A percentile compares a stretch with the other conserved stretches of the same genome.
Conservation (phyloP, 106 monocot species). For the Dendrobium huoshanense region DNA sequence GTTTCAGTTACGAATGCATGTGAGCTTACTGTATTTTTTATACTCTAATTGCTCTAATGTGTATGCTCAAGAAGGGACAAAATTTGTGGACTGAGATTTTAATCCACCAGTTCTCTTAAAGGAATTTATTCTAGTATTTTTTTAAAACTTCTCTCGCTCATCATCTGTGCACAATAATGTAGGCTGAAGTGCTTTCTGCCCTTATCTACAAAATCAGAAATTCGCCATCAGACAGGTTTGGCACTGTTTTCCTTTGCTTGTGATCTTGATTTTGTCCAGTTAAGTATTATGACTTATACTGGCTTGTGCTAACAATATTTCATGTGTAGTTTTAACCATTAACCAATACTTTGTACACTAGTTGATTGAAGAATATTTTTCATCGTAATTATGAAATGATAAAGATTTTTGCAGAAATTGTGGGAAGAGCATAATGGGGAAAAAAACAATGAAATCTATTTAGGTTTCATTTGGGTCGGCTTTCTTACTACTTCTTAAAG, state of each 20-base stretch:
- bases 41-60: too few species aligned
- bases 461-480: too few species aligned
- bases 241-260: neutral
- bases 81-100: neutral
- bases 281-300: neutral
- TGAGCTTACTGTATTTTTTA: neutral
- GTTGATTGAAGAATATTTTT: neutral
- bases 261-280: neutral
- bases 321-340: neutral
- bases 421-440: neutral
- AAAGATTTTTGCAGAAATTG: neutral
- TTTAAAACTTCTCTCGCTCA: neutral
- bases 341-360: neutral
- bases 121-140: neutral
- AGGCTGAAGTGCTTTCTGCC: slow-evolving; percentile 94
- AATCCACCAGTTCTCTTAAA: neutral
- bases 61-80: neutral
- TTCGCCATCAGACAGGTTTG: slow-evolving; percentile 72
- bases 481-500: too few species aligned
- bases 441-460: too few species aligned
- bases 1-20: neutral
- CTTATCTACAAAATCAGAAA: slow-evolving; percentile 64
- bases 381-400: neutral
- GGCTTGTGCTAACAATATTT: neutral
- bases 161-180: slow-evolving; percentile 14